A percentile compares a stretch with the other conserved stretches of the same genome.
Evolutionary conservation across 805 yeast genomes (phyloP).

Genomic region (Starmerella stellata): DNA sequence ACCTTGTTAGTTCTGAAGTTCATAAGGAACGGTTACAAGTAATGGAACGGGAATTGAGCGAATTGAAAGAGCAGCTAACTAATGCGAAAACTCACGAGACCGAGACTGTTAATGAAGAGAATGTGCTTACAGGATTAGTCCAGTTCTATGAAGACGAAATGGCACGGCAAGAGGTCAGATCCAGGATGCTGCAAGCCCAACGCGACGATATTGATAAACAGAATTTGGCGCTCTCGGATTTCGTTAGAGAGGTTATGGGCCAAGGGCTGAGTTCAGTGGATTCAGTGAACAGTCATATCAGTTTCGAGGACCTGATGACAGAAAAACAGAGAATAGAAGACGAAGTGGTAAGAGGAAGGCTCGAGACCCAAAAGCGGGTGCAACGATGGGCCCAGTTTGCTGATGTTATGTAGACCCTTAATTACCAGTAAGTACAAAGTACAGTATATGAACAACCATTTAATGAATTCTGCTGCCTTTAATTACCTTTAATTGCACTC

Average conservation of each 20-base stretch:
- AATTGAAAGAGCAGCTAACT: constrained; percentile 21
- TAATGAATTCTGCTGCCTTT: no score
- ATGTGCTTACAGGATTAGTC: constrained; percentile 15
- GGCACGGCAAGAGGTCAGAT: constrained; percentile 16
- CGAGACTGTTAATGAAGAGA: constrained; percentile 17
- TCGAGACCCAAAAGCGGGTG: no score
- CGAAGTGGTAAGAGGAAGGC: no score
- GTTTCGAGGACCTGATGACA: not conserved
- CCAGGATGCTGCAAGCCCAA: constrained; percentile 16
- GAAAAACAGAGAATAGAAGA: not conserved
- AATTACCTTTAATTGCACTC: no score
- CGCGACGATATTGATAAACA: constrained; percentile 13
- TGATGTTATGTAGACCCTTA: no score
- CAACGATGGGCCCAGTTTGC: no score
- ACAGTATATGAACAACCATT: no score
- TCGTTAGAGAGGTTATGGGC: constrained; percentile 16
- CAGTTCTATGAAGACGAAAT: constrained; percentile 21
- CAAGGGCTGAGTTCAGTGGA: constrained; percentile 13
- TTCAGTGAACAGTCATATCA: not conserved
- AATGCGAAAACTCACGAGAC: constrained; percentile 20
- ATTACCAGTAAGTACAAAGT: no score
- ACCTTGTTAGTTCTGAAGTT: constrained; percentile 24
- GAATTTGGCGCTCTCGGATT: constrained; percentile 15
- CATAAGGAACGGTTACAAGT: constrained; percentile 25
- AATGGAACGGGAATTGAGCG: constrained; percentile 26